Evolutionary conservation across 257 asterid species (phyloP), one percentile per base, ranked within the genome.

Genomic region (Agastache rugosa): DNA sequence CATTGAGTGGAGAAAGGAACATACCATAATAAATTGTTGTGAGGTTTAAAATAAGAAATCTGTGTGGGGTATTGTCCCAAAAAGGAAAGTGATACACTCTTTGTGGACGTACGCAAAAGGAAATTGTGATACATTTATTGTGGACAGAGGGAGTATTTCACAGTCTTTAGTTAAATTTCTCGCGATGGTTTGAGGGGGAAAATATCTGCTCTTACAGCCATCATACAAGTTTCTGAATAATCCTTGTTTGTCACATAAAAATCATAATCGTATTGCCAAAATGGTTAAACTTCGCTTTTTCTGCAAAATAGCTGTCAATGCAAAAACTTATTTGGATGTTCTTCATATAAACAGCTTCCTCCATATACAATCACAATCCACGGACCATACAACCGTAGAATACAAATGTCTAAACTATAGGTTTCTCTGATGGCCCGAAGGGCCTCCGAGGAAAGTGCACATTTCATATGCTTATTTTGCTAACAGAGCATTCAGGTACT

Each of bases 321-420:
- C 58, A 19, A n/a, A 7, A 51, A 7, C 3, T 0, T 17, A 22
- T 23, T 22, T 23, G 35, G 12, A 2, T 10, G 34, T 55, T 55
- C 19, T 9, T 22, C 17, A 23, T 23, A 10, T 23, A 23, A 23
- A 19, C 9, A 34, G 54, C 5, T 9, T 20, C 27, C 37, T 12
- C 62, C 59, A 23, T 23, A 27, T 27, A 45, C 41, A 50, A 19
- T 64, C 51, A 35, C 31, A 67, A 67, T 44, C 63, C 51, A 67
- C 50, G 47, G 51, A 50, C 31, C 11, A 25, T n/a, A 58, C 54
- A 66, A 42, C 8, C 39, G 78, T 20, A 63, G 42, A 31, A 51
- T 37, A 62, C 23, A 16, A 9, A 31, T 58, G 29, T 14, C 42
- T 19, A 56, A 58, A 14, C 55, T 14, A 60, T 6, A 20, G 11